Conservation (phyloP, 139 green algal genomes). For the Chlorella ohadii region DNA sequence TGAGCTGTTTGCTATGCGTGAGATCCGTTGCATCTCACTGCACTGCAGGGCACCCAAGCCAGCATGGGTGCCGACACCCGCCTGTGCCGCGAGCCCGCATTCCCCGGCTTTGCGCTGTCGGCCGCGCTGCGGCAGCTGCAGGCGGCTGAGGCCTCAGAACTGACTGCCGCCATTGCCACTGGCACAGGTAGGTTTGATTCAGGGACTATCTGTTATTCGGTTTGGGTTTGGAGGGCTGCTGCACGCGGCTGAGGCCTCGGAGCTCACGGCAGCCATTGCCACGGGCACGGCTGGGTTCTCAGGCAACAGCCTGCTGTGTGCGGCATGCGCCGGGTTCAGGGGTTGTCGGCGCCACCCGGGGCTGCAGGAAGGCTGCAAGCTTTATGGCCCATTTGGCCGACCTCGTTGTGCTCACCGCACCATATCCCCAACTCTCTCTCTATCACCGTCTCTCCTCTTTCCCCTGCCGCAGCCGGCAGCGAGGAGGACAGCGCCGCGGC, state of each 20-base stretch:
- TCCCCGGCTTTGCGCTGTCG: constrained; percentile 52
- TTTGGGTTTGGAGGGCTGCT: too few relatives aligned
- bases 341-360: too few relatives aligned
- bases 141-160: constrained; percentile 1
- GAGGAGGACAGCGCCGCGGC: not conserved
- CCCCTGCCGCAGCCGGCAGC: constrained; percentile 12
- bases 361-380: too few relatives aligned
- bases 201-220: too few relatives aligned
- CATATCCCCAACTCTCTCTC: not conserved
- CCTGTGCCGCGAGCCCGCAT: constrained; percentile 45
- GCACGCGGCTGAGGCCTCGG: too few relatives aligned
- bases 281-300: too few relatives aligned
- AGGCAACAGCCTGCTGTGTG: too few relatives aligned
- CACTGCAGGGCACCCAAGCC: not conserved
- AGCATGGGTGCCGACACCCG: constrained; percentile 24
- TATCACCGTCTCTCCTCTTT: not conserved
- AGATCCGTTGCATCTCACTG: too few relatives aligned
- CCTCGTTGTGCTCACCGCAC: not conserved
- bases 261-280: too few relatives aligned
- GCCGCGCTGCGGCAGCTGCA: constrained; percentile 37
- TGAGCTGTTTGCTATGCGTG: too few relatives aligned
- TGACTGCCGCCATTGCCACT: constrained; percentile 7
- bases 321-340: too few relatives aligned
- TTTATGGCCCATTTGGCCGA: not conserved
- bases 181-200: not conserved